Conservation (phyloP, 441 rosid genomes). For the Adansonia madagascariensis region DNA sequence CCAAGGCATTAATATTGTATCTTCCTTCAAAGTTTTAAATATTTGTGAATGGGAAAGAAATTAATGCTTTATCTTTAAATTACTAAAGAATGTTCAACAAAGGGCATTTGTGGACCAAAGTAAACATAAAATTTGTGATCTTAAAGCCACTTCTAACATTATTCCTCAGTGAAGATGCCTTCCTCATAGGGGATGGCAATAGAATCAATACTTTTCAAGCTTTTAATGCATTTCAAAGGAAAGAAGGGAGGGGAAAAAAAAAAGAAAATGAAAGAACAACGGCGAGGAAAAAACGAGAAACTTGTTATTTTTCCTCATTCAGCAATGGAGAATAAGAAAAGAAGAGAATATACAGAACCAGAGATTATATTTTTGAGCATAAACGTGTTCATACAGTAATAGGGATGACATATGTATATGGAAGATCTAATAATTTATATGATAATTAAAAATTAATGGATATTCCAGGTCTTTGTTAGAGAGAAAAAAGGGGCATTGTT, state of each 20-base stretch:
- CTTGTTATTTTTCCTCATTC: slow-evolving; percentile 14
- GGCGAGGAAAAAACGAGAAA: slow-evolving; percentile 22
- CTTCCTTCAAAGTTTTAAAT: background rate
- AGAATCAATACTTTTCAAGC: slow-evolving; percentile 13
- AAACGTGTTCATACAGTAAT: background rate
- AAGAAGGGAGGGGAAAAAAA: background rate
- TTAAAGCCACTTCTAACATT: slow-evolving; percentile 14
- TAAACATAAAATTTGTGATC: slow-evolving; percentile 5
- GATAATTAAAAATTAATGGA: background rate
- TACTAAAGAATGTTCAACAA: slow-evolving; percentile 8
- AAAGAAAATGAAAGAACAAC: background rate
- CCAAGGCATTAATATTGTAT: background rate
- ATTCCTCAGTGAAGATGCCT: background rate
- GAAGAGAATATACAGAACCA: slow-evolving; percentile 12
- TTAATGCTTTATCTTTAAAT: background rate
- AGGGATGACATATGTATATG: too few species aligned
- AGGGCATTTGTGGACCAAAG: slow-evolving; percentile 27
- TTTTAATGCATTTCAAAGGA: slow-evolving; percentile 9
- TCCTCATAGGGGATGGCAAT: slow-evolving; percentile 5
- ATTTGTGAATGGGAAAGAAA: background rate
- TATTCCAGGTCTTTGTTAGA: background rate
- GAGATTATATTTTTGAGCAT: background rate
- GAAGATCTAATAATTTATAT: too few species aligned
- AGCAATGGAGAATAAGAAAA: slow-evolving; percentile 18
- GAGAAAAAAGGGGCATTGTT: background rate